Evolutionary conservation across 2,329 filamentous ascomycete species (phyloP), one percentile per base, ranked within the genome.

Genomic region (Graphium sp.): DNA sequence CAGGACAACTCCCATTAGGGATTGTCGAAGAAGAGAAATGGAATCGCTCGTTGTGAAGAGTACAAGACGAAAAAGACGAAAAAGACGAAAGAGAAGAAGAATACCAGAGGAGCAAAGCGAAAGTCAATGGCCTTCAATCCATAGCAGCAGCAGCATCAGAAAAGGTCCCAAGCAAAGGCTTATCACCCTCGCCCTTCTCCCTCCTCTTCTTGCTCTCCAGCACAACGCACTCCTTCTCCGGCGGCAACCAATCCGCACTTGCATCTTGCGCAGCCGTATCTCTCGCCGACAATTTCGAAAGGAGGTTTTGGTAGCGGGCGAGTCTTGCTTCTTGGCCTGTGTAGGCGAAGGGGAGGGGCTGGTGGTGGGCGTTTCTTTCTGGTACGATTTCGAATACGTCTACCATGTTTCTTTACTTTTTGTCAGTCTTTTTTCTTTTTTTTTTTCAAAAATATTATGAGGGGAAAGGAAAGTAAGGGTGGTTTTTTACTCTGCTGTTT

Each of bases 351-450:
- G 52, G 52, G 11, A 51, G 42, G 38, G 40, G 46, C 34, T 34
- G 44, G 34, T 36, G 49, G 41, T 38, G 55, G 28, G 44, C 40
- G 19, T 51, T 47, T 33, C 60, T 59, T 33, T 64, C 60, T 14
- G 67, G 66, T 20, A 64, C 60, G 41, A 74, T 71, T 36, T 74
- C 69, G 49, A 74, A 75, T 26, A 76, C 67, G 43, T 76, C 71
- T 34, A 76, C 69, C 51, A 76, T 66, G 41, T 74, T 73, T 41
- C 71, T 76, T 42, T 28, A 35, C n/a, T n/a, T n/a, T n/a, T n/a
- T n/a, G n/a, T n/a, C n/a, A n/a, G n/a, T n/a, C n/a, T n/a, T n/a
- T n/a, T n/a, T n/a, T n/a, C n/a, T n/a, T n/a, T n/a, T n/a, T n/a
- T n/a, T n/a, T n/a, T n/a, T n/a, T n/a, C n/a, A 12, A 24, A 18